A percentile compares a stretch with the other conserved stretches of the same genome.
These are phyloP conservation scores for Septoria petroselini DNA, from an alignment of 2,329 filamentous ascomycete species.

Conservation along the genomic window DNA sequence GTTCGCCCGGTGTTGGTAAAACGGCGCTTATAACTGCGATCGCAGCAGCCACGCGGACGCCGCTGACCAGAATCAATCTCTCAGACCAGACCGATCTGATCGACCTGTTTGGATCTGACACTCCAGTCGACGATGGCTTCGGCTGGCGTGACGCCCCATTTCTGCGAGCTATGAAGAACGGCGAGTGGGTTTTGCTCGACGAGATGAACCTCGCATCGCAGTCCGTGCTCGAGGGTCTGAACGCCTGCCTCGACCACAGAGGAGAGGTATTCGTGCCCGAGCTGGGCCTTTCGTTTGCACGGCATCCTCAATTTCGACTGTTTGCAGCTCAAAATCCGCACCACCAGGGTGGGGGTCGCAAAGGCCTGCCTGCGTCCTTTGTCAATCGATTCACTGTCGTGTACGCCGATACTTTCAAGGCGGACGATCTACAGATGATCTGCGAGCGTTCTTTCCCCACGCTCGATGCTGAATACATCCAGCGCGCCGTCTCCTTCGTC, in stretches of 20 bases:
- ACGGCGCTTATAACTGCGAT: constrained; percentile 88
- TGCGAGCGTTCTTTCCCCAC: constrained; percentile 72
- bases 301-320: constrained; percentile 84
- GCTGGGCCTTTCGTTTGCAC: constrained; percentile 86
- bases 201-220: constrained; percentile 99
- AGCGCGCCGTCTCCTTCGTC: constrained; percentile 74
- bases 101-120: constrained; percentile 95
- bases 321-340: constrained; percentile 98
- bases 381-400: constrained; percentile 98
- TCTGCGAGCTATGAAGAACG: constrained; percentile 90
- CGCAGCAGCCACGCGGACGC: constrained; percentile 72
- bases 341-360: constrained; percentile 91
- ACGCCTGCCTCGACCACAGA: constrained; percentile 93
- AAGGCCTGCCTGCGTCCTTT: constrained; percentile 90
- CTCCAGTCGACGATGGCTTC: constrained; percentile 93
- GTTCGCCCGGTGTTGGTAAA: constrained; percentile 96
- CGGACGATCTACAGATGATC: constrained; percentile 77
- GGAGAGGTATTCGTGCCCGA: constrained; percentile 95
- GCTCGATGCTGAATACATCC: constrained; percentile 58
- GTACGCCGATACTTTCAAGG: constrained; percentile 84
- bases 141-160: constrained; percentile 96
- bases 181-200: constrained; percentile 93
- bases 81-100: constrained; percentile 98
- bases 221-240: constrained; percentile 91
- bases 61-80: constrained; percentile 89